A percentile compares a stretch with the other conserved stretches of the same genome.
These are phyloP conservation scores for Phallus indusiatus DNA, from an alignment of 768 basidiomycete species.

Conservation along the genomic window DNA sequence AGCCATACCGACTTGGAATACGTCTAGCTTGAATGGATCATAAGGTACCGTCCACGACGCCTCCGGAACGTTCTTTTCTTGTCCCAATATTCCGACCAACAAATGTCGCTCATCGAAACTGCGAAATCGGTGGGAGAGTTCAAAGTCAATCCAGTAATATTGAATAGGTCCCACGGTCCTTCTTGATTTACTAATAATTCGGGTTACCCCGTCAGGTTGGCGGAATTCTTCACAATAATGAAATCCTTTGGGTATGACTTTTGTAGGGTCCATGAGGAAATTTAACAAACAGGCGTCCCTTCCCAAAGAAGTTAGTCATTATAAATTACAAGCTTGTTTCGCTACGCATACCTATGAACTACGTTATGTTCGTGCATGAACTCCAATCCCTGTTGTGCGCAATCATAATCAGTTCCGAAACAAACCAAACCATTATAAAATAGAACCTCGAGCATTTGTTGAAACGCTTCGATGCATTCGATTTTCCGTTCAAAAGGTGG, in stretches of 20 bases:
- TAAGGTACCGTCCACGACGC: constrained; percentile 12
- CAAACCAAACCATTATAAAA: background rate
- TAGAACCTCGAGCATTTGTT: constrained; percentile 13
- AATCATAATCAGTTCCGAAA: no score
- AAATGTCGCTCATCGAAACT: background rate
- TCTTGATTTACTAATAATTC: no score
- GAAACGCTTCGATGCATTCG: constrained; percentile 12
- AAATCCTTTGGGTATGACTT: constrained; percentile 15
- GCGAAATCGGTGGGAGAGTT: constrained; percentile 15
- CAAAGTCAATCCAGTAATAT: constrained; percentile 22
- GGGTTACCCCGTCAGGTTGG: no score
- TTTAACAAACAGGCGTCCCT: constrained; percentile 18
- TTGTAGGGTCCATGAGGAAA: constrained; percentile 17
- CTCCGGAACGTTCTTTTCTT: constrained; percentile 15
- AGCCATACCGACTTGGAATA: constrained; percentile 10
- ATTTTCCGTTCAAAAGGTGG: constrained; percentile 10
- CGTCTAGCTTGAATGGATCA: constrained; percentile 19
- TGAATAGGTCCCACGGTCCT: constrained; percentile 1
- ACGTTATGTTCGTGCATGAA: background rate
- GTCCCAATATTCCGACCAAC: constrained; percentile 10
- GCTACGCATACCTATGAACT: background rate
- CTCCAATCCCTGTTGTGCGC: background rate
- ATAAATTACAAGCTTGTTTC: background rate
- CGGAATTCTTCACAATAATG: constrained; percentile 10
- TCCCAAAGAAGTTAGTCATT: background rate